Percentiles rank a stretch among this genome's conserved stretches.
phyloP scores from a whole-genome alignment of 164 flowering plant species.

The Aristolochia fimbriata region DNA sequence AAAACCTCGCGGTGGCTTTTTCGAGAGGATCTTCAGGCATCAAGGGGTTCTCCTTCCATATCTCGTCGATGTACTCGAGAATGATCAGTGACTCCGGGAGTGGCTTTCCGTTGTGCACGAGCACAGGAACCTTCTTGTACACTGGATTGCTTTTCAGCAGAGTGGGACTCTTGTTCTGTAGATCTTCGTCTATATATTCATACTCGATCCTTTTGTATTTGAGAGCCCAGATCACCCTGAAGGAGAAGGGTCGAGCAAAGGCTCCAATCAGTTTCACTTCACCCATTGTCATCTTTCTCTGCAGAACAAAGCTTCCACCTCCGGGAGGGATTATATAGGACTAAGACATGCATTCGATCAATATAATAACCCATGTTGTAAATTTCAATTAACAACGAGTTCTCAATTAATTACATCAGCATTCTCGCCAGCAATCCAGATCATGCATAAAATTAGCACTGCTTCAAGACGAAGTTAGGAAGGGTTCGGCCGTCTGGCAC shows the following conservation, averaged over 20 bases:
- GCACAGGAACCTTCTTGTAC: slow-evolving; percentile 2
- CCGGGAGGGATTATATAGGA: too few species aligned
- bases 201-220: slow-evolving; percentile 3
- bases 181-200: slow-evolving; percentile 6
- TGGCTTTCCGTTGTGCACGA: slow-evolving; percentile 3
- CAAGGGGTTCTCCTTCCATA: slow-evolving; percentile 4
- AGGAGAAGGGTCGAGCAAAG: slow-evolving; percentile 5
- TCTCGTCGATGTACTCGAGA: slow-evolving; percentile 11
- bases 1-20: slow-evolving; percentile 4
- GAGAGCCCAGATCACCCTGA: slow-evolving; percentile 7
- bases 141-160: slow-evolving; percentile 8
- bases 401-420: too few species aligned
- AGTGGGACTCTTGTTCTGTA: background rate
- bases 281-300: background rate
- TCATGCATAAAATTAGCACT: too few species aligned
- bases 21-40: slow-evolving; percentile 8
- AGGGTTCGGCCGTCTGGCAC: too few species aligned
- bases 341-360: too few species aligned
- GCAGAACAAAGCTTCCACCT: too few species aligned
- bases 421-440: too few species aligned
- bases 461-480: too few species aligned
- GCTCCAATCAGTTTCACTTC: slow-evolving; percentile 9
- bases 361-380: too few species aligned
- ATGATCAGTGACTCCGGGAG: slow-evolving; percentile 5
- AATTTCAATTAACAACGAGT: too few species aligned